Evolutionary conservation across 179 eudicot species (phyloP), one percentile per base, ranked within the genome.

Genomic region (Beta macrorhiza): DNA sequence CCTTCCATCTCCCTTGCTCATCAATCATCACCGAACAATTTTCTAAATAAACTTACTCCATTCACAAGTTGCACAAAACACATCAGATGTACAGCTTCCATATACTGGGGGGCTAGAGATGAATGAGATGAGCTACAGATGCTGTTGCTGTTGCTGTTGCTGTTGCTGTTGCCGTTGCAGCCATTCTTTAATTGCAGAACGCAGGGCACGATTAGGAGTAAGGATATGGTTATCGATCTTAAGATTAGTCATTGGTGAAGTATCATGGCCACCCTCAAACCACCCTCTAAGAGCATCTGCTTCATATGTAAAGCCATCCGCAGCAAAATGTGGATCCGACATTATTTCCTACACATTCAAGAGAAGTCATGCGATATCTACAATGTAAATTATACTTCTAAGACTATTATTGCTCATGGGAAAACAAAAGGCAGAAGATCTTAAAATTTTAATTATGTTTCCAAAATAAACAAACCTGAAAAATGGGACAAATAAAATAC

Each of bases 191-290:
- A 88, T 85, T 6, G 88, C 85, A 67, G 82, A 84, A 14, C 86
- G 84, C 44, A 88, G 82, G 0, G 87, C 76, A 7, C 67, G 85
- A 37, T 88, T 88, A 45, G 90, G 90, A 52, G 75, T 83, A 55
- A 88, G 88, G 79, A 49, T 53, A 14, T 16, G 68, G 84, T 80
- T 64, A n/a, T 7, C 16, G 5, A 88, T 85, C 74, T 19, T 58
- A 20, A 86, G 79, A 77, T 88, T 88, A 6, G 88, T 88, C 88
- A 88, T 86, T 4, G 88, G 88, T 37, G 90, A 88, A 58, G 87
- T 88, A 29, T 84, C 81, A 56, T 84, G 87, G 15, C 83, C 87
- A 12, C 83, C 76, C 47, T 82, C 87, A 37, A 88, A 75, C 90
- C 88, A 88, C 22, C 82, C 84, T 74, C 53, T 61, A 32, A 87